A percentile compares a stretch with the other conserved stretches of the same genome.
phyloP scores from a whole-genome alignment of 2,329 filamentous ascomycete species.

The Cladophialophora immunda region DNA sequence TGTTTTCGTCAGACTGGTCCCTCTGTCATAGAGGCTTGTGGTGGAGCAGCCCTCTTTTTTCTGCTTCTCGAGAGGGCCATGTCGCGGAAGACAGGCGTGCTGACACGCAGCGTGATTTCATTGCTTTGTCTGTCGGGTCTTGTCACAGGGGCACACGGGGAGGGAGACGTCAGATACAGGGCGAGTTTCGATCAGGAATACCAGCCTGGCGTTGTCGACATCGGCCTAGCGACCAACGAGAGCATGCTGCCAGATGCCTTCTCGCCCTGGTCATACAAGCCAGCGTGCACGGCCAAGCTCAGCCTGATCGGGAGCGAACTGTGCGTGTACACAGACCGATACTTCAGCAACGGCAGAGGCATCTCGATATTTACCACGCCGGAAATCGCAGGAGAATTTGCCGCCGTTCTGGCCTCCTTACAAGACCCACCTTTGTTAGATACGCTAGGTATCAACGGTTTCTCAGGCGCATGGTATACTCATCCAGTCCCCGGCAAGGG shows the following conservation, averaged over 20 bases:
- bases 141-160: neutral
- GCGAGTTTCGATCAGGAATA: neutral
- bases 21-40: no score
- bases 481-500: constrained; percentile 22
- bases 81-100: no score
- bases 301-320: constrained; percentile 23
- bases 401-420: neutral
- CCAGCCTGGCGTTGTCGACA: neutral
- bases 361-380: constrained; percentile 35
- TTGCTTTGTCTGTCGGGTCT: neutral
- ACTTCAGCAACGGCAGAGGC: constrained; percentile 22
- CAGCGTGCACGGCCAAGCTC: constrained; percentile 26
- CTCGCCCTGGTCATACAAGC: constrained; percentile 28
- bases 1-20: no score
- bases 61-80: no score
- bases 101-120: no score
- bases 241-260: neutral
- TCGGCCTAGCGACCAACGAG: neutral
- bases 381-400: constrained; percentile 17
- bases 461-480: constrained; percentile 23
- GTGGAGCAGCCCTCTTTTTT: no score
- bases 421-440: neutral
- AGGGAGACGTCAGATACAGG: neutral
- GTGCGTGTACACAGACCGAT: constrained; percentile 28
- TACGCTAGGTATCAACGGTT: constrained; percentile 2